Conservation (phyloP, 345 rosid species). For the Pugionium cornutum region DNA sequence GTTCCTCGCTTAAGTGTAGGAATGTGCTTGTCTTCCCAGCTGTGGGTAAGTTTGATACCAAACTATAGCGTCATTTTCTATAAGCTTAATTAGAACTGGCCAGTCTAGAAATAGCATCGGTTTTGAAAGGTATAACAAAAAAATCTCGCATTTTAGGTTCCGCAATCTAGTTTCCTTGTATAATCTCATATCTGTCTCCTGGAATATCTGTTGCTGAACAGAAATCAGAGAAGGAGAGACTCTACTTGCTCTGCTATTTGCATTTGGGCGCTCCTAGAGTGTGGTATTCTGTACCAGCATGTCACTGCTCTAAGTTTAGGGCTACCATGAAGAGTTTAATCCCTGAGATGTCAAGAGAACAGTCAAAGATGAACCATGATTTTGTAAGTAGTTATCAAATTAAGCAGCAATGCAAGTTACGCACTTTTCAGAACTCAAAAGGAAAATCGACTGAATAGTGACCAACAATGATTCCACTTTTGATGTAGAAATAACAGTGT, state of each 20-base stretch:
- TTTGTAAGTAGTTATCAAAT: constrained; percentile 46
- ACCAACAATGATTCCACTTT: constrained; percentile 6
- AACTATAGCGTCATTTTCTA: constrained; percentile 11
- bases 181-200: constrained; percentile 27
- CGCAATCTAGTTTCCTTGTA: constrained; percentile 16
- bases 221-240: constrained; percentile 67
- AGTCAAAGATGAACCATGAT: constrained; percentile 38
- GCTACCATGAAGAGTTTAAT: constrained; percentile 42
- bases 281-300: constrained; percentile 61
- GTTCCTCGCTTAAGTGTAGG: constrained; percentile 66
- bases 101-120: neutral
- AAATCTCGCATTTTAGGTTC: neutral
- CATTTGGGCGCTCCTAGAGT: constrained; percentile 73
- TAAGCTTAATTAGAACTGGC: constrained; percentile 3
- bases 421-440: constrained; percentile 5
- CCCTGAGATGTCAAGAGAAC: constrained; percentile 35
- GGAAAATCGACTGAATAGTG: constrained; percentile 11
- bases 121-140: neutral
- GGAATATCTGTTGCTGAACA: constrained; percentile 43
- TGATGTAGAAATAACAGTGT: neutral
- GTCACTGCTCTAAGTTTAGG: constrained; percentile 46
- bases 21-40: constrained; percentile 64
- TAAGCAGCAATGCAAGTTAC: constrained; percentile 13
- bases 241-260: constrained; percentile 59
- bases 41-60: constrained; percentile 60